Conservation (phyloP, 768 basidiomycete species). For the Leccinum boreale region DNA sequence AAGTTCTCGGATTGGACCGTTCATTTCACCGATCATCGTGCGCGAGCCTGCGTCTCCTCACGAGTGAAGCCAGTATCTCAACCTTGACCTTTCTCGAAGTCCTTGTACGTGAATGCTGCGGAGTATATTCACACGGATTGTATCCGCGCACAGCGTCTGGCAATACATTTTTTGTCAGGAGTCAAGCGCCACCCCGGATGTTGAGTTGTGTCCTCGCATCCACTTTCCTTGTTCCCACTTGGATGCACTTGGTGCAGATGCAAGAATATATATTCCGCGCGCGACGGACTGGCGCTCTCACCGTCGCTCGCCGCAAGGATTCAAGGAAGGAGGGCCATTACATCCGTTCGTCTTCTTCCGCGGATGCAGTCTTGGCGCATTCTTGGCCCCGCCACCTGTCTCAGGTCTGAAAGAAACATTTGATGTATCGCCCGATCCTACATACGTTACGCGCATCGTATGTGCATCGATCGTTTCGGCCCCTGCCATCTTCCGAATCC, state of each 20-base stretch:
- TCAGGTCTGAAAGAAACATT: constrained; percentile 1
- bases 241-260: neutral
- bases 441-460: constrained; percentile 6
- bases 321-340: neutral
- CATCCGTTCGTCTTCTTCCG: neutral
- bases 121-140: constrained; percentile 6
- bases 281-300: constrained; percentile 13
- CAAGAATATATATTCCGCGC: neutral
- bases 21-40: constrained; percentile 24
- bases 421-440: neutral
- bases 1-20: constrained; percentile 17
- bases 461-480: constrained; percentile 1
- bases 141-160: neutral
- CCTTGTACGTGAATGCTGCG: constrained; percentile 1
- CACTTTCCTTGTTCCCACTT: neutral
- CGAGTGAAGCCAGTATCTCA: constrained; percentile 17
- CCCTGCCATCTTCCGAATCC: neutral
- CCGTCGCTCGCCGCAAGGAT: neutral
- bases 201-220: neutral
- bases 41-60: constrained; percentile 14
- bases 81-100: constrained; percentile 6
- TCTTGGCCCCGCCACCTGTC: constrained; percentile 5
- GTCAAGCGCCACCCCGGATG: neutral
- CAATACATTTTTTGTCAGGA: neutral
- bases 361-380: neutral